Conservation (phyloP, 495 filamentous ascomycete species). For the Hypoxylon intermedium region DNA sequence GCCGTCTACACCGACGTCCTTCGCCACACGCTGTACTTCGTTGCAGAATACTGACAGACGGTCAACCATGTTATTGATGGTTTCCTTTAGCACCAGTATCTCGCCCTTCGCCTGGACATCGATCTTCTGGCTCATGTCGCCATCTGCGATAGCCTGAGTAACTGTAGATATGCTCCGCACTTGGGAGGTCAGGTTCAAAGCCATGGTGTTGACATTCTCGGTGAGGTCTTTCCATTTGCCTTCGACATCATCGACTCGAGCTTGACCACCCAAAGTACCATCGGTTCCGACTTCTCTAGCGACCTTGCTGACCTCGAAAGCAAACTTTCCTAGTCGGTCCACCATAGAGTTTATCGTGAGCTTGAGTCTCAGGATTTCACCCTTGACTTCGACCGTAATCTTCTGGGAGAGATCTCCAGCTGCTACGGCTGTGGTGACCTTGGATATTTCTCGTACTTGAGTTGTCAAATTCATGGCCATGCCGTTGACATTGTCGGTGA, state of each 20-base stretch:
- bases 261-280: slow-evolving; percentile 93
- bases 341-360: slow-evolving; percentile 99
- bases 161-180: slow-evolving; percentile 96
- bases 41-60: slow-evolving; percentile 95
- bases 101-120: slow-evolving; percentile 95
- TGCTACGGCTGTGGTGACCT: slow-evolving; percentile 96
- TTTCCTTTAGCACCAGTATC: slow-evolving; percentile 91
- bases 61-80: slow-evolving; percentile 99
- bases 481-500: slow-evolving; percentile 97
- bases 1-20: slow-evolving; percentile 96
- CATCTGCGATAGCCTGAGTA: slow-evolving; percentile 93
- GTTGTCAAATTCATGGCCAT: slow-evolving; percentile 99
- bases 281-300: slow-evolving; percentile 98
- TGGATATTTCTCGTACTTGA: slow-evolving; percentile 97
- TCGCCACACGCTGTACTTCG: slow-evolving; percentile 93
- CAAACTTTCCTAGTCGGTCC: slow-evolving; percentile 94
- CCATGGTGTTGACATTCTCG: slow-evolving; percentile 95
- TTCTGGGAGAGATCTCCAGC: slow-evolving; percentile 94
- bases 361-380: slow-evolving; percentile 94
- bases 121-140: slow-evolving; percentile 94
- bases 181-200: slow-evolving; percentile 85
- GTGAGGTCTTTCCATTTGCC: slow-evolving; percentile 99
- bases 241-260: slow-evolving; percentile 95
- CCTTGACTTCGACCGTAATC: slow-evolving; percentile 93
- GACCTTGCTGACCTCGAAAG: slow-evolving; percentile 98